These are phyloP conservation scores for Yamadazyma triangularis DNA, from an alignment of 1,139 yeast species.

Conservation along the genomic window DNA sequence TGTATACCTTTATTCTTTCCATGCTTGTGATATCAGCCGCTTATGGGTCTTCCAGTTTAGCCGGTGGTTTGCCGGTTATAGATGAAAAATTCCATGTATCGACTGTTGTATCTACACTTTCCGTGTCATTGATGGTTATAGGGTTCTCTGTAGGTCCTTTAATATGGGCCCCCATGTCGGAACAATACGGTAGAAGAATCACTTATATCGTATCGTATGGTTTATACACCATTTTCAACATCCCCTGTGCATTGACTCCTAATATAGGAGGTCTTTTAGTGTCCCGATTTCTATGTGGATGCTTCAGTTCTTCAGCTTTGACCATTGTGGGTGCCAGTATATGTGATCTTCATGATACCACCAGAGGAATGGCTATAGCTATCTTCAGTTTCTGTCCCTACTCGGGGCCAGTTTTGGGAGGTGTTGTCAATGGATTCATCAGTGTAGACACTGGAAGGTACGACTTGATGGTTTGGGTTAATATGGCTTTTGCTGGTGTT, in stretches of 20 bases:
- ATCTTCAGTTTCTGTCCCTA: slow-evolving; percentile 90
- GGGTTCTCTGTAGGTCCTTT: slow-evolving; percentile 89
- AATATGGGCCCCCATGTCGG: slow-evolving; percentile 87
- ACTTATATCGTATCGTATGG: slow-evolving; percentile 75
- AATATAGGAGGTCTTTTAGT: slow-evolving; percentile 78
- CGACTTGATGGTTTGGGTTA: slow-evolving; percentile 80
- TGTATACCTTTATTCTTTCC: slow-evolving; percentile 63
- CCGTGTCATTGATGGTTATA: slow-evolving; percentile 82
- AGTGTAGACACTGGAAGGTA: slow-evolving; percentile 62
- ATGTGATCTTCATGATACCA: slow-evolving; percentile 76
- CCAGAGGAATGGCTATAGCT: slow-evolving; percentile 87
- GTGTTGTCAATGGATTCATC: slow-evolving; percentile 85
- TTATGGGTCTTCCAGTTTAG: slow-evolving; percentile 82
- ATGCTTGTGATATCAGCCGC: slow-evolving; percentile 79
- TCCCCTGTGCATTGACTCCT: slow-evolving; percentile 84
- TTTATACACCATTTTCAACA: slow-evolving; percentile 72
- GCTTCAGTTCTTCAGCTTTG: slow-evolving; percentile 77
- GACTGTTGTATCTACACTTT: slow-evolving; percentile 69
- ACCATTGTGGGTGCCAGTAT: slow-evolving; percentile 88
- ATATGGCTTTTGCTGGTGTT: slow-evolving; percentile 85
- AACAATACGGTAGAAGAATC: slow-evolving; percentile 80
- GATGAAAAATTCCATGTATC: slow-evolving; percentile 63
- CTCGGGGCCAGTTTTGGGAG: slow-evolving; percentile 89
- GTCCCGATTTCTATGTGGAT: slow-evolving; percentile 84
- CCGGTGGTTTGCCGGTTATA: slow-evolving; percentile 75